A percentile compares a stretch with the other conserved stretches of the same genome.
Evolutionary conservation across 371 early-diverging fungal species (phyloP).

Genomic region (Cokeromyces recurvatus): DNA sequence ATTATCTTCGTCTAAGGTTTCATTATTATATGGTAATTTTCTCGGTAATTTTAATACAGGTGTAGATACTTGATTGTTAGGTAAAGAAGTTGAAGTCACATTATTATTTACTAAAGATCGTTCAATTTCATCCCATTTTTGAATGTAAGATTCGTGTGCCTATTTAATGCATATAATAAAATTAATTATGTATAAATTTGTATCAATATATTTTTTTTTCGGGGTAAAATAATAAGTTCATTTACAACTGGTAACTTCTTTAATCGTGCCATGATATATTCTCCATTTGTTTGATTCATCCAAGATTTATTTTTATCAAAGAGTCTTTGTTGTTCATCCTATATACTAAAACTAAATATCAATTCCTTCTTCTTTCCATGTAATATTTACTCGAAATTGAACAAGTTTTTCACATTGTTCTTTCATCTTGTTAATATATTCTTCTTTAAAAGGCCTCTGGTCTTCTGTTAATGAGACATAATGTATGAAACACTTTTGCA

Average conservation of each 20-base stretch:
- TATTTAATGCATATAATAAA: not conserved
- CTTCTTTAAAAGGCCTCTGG: not conserved
- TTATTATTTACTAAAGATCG: too few relatives aligned
- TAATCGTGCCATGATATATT: conserved; percentile 14
- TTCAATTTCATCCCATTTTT: conserved; percentile 29
- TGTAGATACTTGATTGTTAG: too few relatives aligned
- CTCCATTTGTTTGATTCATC: conserved; percentile 16
- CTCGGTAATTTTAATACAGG: conserved; percentile 1
- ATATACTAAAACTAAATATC: not conserved
- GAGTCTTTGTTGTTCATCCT: conserved; percentile 19
- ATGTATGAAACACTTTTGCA: conserved; percentile 11
- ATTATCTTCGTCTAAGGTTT: not conserved
- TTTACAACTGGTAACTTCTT: conserved; percentile 18
- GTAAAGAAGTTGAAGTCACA: too few relatives aligned
- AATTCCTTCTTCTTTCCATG: not conserved
- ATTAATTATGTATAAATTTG: not conserved
- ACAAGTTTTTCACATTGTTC: conserved; percentile 7
- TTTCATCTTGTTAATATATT: conserved; percentile 7
- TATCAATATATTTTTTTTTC: too few relatives aligned
- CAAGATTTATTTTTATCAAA: conserved; percentile 14
- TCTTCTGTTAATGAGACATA: conserved; percentile 14
- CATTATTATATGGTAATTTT: not conserved
- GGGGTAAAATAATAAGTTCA: not conserved
- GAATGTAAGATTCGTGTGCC: conserved; percentile 16
- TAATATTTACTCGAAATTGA: conserved; percentile 11